These are phyloP conservation scores for Geosmithia morbida DNA, from an alignment of 2,329 filamentous ascomycete genomes.

Conservation along the genomic window DNA sequence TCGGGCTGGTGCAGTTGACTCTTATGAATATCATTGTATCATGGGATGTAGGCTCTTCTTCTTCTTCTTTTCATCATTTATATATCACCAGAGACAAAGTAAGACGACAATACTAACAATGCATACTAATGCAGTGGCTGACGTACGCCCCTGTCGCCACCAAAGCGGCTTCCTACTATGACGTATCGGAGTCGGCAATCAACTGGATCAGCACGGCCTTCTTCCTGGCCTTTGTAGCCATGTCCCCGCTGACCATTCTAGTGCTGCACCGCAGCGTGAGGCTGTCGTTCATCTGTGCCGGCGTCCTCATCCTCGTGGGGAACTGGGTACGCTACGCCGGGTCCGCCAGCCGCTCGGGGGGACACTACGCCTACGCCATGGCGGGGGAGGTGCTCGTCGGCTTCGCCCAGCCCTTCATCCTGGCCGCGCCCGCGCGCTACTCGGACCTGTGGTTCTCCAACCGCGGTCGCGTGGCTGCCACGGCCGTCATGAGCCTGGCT, in stretches of 20 bases:
- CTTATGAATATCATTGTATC: conserved; percentile 85
- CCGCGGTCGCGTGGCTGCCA: conserved; percentile 70
- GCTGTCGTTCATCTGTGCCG: conserved; percentile 58
- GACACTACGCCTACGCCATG: conserved; percentile 65
- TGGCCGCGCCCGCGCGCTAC: conserved; percentile 79
- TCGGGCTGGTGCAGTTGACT: conserved; percentile 71
- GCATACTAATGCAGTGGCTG: conserved; percentile 53
- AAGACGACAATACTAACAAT: no score
- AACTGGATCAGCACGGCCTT: conserved; percentile 91
- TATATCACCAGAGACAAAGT: no score
- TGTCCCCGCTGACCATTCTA: conserved; percentile 60
- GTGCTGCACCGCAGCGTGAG: conserved; percentile 71
- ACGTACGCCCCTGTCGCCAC: conserved; percentile 76
- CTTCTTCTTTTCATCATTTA: not conserved
- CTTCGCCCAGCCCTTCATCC: conserved; percentile 80
- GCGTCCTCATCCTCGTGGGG: conserved; percentile 60
- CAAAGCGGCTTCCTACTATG: conserved; percentile 61
- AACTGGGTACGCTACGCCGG: conserved; percentile 89
- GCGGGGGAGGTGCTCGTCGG: conserved; percentile 85
- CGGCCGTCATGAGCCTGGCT: conserved; percentile 69
- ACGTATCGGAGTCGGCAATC: conserved; percentile 58
- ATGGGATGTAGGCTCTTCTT: conserved; percentile 67
- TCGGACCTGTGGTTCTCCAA: conserved; percentile 92
- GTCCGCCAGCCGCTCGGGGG: conserved; percentile 29
- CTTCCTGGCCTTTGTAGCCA: conserved; percentile 66